Evolutionary conservation across 768 basidiomycete genomes (phyloP).

Genomic region (Exidia glandulosa): DNA sequence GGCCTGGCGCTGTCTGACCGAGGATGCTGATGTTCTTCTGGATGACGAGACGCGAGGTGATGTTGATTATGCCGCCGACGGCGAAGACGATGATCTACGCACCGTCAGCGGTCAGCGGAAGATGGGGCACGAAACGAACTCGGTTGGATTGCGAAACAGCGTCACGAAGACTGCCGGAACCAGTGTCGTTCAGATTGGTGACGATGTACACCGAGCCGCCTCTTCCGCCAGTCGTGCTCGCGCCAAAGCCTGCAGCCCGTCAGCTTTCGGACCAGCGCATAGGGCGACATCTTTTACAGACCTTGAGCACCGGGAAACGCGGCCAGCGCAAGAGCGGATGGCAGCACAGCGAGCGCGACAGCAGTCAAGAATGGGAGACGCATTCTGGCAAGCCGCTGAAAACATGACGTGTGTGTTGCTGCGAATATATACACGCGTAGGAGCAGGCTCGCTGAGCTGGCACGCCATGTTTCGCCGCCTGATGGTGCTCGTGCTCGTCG

Average conservation of each 20-base stretch:
- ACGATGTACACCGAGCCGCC: conserved; percentile 25
- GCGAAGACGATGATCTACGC: conserved; percentile 22
- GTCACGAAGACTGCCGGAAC: conserved; percentile 25
- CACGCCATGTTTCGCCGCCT: neutral
- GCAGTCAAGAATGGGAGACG: neutral
- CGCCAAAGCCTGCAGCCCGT: conserved; percentile 24
- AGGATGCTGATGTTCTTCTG: conserved; percentile 22
- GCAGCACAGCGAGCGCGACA: neutral
- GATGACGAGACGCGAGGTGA: conserved; percentile 20
- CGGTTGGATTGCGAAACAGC: conserved; percentile 21
- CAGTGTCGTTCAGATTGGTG: conserved; percentile 24
- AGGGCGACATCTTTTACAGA: neutral
- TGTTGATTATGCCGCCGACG: conserved; percentile 25
- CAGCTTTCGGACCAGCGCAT: neutral
- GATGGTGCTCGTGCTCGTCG: neutral
- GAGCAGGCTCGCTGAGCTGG: neutral
- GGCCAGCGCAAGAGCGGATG: neutral
- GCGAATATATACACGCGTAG: neutral
- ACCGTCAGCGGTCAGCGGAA: neutral
- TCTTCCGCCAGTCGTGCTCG: conserved; percentile 23
- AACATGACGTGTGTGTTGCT: neutral
- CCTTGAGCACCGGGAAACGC: neutral
- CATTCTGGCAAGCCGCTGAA: neutral
- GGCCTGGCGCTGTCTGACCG: conserved; percentile 27
- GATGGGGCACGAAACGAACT: neutral